Percentiles rank a stretch among this genome's conserved stretches.
Conservation (phyloP, 2,329 filamentous ascomycete genomes). For the Chaetomiaceae sp. region DNA sequence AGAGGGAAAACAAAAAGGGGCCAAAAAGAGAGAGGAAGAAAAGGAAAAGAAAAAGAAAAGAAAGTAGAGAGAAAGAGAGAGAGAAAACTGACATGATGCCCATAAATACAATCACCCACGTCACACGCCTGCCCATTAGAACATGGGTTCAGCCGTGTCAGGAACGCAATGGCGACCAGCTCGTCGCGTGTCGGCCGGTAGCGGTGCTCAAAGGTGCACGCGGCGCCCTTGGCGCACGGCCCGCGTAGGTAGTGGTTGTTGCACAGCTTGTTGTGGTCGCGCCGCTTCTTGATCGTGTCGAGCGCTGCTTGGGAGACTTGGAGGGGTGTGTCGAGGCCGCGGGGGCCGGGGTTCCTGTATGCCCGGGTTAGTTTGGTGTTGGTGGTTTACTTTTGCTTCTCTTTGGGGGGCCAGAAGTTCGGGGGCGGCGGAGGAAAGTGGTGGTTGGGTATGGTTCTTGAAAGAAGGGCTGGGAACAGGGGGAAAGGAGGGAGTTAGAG, state of each 20-base stretch:
- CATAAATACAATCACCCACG: conserved; percentile 55
- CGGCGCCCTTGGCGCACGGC: conserved; percentile 49
- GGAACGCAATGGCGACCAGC: conserved; percentile 49
- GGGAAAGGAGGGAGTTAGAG: no score
- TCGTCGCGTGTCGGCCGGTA: conserved; percentile 51
- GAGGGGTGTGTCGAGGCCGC: conserved; percentile 52
- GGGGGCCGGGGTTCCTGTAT: conserved; percentile 40
- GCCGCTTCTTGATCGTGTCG: conserved; percentile 53
- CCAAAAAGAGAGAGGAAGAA: not conserved
- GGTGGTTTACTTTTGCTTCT: not conserved
- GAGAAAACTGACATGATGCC: conserved; percentile 49
- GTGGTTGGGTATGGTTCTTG: no score
- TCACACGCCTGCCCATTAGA: conserved; percentile 54
- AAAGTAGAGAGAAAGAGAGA: not conserved
- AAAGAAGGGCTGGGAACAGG: no score
- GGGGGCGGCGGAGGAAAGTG: not conserved
- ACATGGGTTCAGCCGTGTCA: conserved; percentile 56
- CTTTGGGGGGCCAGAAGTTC: no score
- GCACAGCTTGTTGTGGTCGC: conserved; percentile 53
- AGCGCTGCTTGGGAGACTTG: conserved; percentile 41
- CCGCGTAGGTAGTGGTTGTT: conserved; percentile 59
- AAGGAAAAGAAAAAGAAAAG: not conserved
- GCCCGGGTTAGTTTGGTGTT: not conserved
- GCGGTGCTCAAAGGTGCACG: conserved; percentile 54
- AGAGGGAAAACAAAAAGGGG: not conserved